Percentiles rank a stretch among this genome's conserved stretches.
Conservation (phyloP, 768 basidiomycete species). For the Suillus bovinus region DNA sequence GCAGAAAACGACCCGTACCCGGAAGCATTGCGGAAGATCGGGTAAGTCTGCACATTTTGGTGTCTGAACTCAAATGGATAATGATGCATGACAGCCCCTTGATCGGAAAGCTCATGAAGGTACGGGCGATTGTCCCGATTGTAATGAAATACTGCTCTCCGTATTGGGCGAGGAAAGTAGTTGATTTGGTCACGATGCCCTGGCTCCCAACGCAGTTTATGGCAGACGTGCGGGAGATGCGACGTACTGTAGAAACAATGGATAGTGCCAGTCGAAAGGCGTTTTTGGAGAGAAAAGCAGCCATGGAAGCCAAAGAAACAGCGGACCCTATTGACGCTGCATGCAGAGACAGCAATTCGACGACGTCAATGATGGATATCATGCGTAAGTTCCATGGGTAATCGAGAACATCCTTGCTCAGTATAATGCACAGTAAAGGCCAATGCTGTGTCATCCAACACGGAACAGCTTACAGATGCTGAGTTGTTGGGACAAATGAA, state of each 20-base stretch:
- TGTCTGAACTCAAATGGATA: not conserved
- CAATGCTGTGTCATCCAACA: constrained; percentile 35
- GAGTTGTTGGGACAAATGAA: constrained; percentile 54
- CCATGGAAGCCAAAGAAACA: constrained; percentile 25
- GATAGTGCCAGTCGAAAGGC: constrained; percentile 42
- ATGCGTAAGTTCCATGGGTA: constrained; percentile 38
- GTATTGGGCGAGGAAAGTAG: constrained; percentile 31
- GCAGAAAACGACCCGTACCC: constrained; percentile 16
- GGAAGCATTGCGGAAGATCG: constrained; percentile 27
- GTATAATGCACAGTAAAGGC: constrained; percentile 31
- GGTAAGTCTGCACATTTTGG: constrained; percentile 23
- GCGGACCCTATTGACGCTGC: not conserved
- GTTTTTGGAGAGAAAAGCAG: constrained; percentile 35
- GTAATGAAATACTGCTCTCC: constrained; percentile 29
- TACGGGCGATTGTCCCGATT: constrained; percentile 32
- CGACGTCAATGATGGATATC: constrained; percentile 39
- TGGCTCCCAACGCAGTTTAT: constrained; percentile 13
- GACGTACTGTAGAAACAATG: constrained; percentile 48
- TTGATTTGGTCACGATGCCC: constrained; percentile 15
- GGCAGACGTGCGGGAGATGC: constrained; percentile 42
- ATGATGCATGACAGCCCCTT: constrained; percentile 22
- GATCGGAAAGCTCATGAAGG: constrained; percentile 23
- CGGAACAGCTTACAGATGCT: constrained; percentile 40
- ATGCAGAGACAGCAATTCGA: constrained; percentile 16
- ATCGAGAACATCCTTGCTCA: not conserved